Percentiles rank a stretch among this genome's conserved stretches.
Conservation (phyloP, 1,284 basidiomycete genomes). For the Trametes hirsuta region DNA sequence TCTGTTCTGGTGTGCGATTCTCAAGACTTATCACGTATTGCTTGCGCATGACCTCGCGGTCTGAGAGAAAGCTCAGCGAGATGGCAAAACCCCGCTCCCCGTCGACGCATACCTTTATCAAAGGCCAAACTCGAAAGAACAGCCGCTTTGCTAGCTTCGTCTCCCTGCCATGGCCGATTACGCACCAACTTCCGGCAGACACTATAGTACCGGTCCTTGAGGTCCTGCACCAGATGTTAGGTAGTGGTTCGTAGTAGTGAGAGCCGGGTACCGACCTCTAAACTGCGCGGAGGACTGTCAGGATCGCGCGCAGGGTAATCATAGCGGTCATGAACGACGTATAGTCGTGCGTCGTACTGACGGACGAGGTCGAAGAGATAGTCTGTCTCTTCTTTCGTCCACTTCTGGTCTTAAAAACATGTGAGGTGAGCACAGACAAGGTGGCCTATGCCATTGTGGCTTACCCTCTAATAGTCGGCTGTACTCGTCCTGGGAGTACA, state of each 20-base stretch:
- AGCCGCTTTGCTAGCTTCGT: slow-evolving; percentile 71
- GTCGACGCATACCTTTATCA: slow-evolving; percentile 69
- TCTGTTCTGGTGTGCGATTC: slow-evolving; percentile 84
- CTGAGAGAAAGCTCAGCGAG: slow-evolving; percentile 42
- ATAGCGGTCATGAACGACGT: slow-evolving; percentile 91
- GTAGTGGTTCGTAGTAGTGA: not conserved
- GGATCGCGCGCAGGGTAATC: slow-evolving; percentile 52
- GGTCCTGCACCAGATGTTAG: slow-evolving; percentile 57
- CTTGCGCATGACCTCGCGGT: slow-evolving; percentile 89
- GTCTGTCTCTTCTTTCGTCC: slow-evolving; percentile 95
- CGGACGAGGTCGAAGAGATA: slow-evolving; percentile 86
- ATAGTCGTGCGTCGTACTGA: slow-evolving; percentile 90
- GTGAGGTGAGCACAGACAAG: not conserved
- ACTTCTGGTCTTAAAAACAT: slow-evolving; percentile 66
- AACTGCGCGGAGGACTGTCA: slow-evolving; percentile 50
- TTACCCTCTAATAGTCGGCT: slow-evolving; percentile 75
- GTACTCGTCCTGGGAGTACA: slow-evolving; percentile 94
- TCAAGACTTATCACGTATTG: slow-evolving; percentile 87
- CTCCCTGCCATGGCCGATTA: slow-evolving; percentile 81
- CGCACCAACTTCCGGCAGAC: slow-evolving; percentile 90
- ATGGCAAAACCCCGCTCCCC: not conserved
- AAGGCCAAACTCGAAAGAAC: slow-evolving; percentile 77
- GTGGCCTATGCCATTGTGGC: slow-evolving; percentile 8
- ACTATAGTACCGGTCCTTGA: slow-evolving; percentile 95
- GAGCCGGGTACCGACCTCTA: slow-evolving; percentile 59